Base-by-base conservation (phyloP, 805 yeast genomes). In the Sungouiella thailandica region DNA sequence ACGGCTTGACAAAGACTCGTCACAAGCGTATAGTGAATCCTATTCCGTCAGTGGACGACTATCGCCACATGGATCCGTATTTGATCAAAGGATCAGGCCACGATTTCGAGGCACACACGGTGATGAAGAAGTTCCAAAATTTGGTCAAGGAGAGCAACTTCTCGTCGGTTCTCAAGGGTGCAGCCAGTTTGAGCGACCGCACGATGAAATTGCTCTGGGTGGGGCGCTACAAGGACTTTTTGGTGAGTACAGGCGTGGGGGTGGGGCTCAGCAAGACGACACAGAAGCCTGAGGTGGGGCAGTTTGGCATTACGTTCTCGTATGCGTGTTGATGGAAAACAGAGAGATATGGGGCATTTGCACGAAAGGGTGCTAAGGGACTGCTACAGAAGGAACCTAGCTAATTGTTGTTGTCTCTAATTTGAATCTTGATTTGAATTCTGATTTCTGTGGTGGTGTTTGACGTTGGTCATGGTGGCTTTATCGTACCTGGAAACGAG, bases 161-260 rank as follows among this genome's bases (percentile, higher is more conserved):
- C 49, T 68, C 80, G 2, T 79, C 85, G 38, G 90, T 86, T 10
- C 56, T 88, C 44, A 88, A 85, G 54, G 58, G 80, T 3, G 74
- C 89, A 35, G 77, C 93, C 1, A 78, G 87, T 28, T 44, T 86
- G 19, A 78, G 75, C 28, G 81, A 79, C 32, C 71, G 68, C 43
- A 69, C 76, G 39, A 46, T 85, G 10, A 77, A 76, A 39, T 31
- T 88, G 5, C 60, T 85, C 28, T 90, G 97, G 96, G 96, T 85
- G 49, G 96, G 97, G 0, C 75, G 83, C 40, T 76, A 75, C 48
- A 80, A 82, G 47, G 94, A 86, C 27, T 83, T 90, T 53, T 55
- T 90, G 32, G 62, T 89, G 2, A 76, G 85, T 31, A 74, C 90
- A 1, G 97, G 97, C 1, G 67, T 76, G 5, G 76, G 71, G 35